phyloP scores from a whole-genome alignment of 169 alveolate species.

The Eimeria sp. region DNA sequence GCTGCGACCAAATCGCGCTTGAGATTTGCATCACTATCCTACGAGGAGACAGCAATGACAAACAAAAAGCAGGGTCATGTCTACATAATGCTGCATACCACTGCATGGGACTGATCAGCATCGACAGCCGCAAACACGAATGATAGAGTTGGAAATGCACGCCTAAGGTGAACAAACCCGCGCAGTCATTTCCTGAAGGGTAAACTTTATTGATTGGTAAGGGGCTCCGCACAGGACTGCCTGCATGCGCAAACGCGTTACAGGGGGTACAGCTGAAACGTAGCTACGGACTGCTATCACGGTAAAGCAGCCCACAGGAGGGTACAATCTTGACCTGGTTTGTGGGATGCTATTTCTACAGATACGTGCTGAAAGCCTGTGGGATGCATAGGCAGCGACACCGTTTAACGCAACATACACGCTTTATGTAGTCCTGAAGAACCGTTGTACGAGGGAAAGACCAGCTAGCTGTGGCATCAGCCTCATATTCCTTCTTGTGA shows the following conservation, averaged over 20 bases:
- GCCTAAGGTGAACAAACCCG: constrained; percentile 42
- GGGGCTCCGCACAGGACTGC: constrained; percentile 76
- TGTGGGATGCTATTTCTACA: neutral
- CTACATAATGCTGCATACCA: neutral
- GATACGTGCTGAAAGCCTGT: neutral
- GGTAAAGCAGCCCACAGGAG: neutral
- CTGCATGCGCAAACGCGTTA: constrained; percentile 11
- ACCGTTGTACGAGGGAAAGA: constrained; percentile 9
- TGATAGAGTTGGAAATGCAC: neutral
- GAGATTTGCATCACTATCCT: constrained; percentile 51
- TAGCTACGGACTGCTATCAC: neutral
- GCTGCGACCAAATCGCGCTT: constrained; percentile 62
- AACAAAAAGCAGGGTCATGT: neutral
- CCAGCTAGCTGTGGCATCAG: constrained; percentile 1
- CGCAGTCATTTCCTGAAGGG: constrained; percentile 80
- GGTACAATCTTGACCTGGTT: neutral
- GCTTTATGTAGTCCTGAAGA: constrained; percentile 54
- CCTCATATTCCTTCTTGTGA: neutral
- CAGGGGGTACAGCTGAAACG: neutral
- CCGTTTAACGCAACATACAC: constrained; percentile 17
- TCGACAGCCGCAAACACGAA: neutral
- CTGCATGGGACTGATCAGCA: neutral
- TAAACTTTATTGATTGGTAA: constrained; percentile 78
- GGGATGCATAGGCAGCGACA: neutral
- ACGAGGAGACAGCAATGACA: neutral